Conservation (phyloP, 2,329 filamentous ascomycete species). For the Paraconiothyrium sp. region DNA sequence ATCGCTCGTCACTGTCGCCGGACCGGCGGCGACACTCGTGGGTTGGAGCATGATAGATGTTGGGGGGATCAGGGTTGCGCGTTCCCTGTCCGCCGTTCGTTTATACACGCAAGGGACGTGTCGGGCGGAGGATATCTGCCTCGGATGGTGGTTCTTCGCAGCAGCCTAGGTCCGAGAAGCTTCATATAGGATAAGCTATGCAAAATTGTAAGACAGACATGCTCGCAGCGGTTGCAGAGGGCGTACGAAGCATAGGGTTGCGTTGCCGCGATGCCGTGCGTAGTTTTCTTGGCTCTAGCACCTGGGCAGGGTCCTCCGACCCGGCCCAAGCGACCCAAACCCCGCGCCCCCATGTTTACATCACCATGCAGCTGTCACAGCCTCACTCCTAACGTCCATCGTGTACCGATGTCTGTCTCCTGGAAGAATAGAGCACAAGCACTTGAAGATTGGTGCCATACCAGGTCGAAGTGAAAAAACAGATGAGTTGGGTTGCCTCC, state of each 20-base stretch:
- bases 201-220: constrained; percentile 23
- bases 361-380: constrained; percentile 24
- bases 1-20: constrained; percentile 24
- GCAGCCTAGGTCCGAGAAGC: constrained; percentile 10
- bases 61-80: constrained; percentile 16
- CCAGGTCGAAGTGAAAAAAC: too few species aligned
- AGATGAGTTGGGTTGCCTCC: too few species aligned
- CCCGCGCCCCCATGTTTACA: constrained; percentile 17
- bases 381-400: background rate
- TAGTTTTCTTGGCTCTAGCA: constrained; percentile 16
- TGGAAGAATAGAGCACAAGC: background rate
- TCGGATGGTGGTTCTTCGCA: constrained; percentile 14
- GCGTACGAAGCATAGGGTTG: constrained; percentile 5
- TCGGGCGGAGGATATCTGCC: background rate
- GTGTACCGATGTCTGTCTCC: background rate
- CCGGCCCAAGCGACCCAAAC: constrained; percentile 19
- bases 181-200: constrained; percentile 23
- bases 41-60: constrained; percentile 38
- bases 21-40: constrained; percentile 35
- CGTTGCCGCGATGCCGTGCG: constrained; percentile 19
- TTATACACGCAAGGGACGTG: constrained; percentile 20
- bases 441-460: too few species aligned
- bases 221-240: constrained; percentile 18
- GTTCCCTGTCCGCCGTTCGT: constrained; percentile 7
- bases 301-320: constrained; percentile 9